Conservation (phyloP, 1,284 basidiomycete genomes). For the Austroboletus niveus region DNA sequence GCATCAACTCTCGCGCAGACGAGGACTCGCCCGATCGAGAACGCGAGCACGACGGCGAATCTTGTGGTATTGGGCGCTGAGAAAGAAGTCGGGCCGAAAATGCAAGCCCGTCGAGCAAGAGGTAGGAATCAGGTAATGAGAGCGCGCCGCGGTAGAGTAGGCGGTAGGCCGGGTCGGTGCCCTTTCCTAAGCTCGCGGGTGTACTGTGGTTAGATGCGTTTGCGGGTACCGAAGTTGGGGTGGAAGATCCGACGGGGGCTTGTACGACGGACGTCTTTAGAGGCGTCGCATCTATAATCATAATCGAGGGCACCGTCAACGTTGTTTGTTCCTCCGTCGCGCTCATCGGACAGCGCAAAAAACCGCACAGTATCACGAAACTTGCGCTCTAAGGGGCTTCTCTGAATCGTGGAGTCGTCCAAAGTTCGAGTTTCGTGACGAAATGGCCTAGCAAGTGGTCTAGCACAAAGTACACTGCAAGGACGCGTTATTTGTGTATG, state of each 20-base stretch:
- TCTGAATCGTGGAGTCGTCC: too few relatives aligned
- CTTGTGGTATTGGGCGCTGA: conserved; percentile 30
- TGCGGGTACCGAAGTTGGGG: conserved; percentile 2
- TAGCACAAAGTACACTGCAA: too few relatives aligned
- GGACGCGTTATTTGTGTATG: conserved; percentile 19
- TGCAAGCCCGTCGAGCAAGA: conserved; percentile 70
- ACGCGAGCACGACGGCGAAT: conserved; percentile 33
- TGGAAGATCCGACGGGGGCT: not conserved
- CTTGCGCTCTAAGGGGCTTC: too few relatives aligned
- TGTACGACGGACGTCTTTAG: conserved; percentile 4
- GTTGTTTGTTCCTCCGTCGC: not conserved
- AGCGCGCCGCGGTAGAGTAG: conserved; percentile 74
- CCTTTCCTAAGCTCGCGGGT: conserved; percentile 1
- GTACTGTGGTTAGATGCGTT: not conserved
- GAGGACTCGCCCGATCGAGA: conserved; percentile 20
- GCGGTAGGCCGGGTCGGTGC: conserved; percentile 34
- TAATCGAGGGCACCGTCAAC: conserved; percentile 7
- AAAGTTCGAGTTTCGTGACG: too few relatives aligned
- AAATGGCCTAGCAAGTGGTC: too few relatives aligned
- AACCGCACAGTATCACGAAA: too few relatives aligned
- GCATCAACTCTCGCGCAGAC: conserved; percentile 44
- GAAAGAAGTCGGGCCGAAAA: conserved; percentile 45
- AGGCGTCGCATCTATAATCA: conserved; percentile 22
- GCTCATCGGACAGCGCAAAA: too few relatives aligned
- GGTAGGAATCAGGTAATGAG: conserved; percentile 68